Percentiles rank a stretch among this genome's conserved stretches.
phyloP scores from a whole-genome alignment of 306 rosid species.

The Gillenia trifoliata region DNA sequence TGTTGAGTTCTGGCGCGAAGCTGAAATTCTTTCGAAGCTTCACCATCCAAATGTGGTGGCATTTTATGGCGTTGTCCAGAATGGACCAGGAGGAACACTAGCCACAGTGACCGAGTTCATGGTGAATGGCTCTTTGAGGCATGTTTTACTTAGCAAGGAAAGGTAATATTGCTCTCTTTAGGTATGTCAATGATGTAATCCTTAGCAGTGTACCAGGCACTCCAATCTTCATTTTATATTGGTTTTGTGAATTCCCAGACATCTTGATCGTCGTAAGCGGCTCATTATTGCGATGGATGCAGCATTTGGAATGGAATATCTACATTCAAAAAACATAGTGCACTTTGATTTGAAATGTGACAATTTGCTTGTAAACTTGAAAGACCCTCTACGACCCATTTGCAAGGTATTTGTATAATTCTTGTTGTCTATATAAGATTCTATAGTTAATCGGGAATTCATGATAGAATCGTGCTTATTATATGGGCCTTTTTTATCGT shows the following conservation, averaged over 20 bases:
- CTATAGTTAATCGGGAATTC: not conserved
- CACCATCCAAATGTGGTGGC: constrained; percentile 97
- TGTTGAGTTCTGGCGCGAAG: constrained; percentile 82
- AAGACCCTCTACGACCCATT: constrained; percentile 77
- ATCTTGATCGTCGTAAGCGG: constrained; percentile 80
- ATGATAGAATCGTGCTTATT: not conserved
- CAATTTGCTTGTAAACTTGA: constrained; percentile 84
- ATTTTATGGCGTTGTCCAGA: constrained; percentile 51
- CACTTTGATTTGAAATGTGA: constrained; percentile 92
- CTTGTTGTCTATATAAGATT: not conserved
- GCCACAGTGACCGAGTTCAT: constrained; percentile 86
- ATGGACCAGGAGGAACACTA: constrained; percentile 84
- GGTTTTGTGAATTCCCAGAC: constrained; percentile 37
- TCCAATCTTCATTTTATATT: constrained; percentile 10
- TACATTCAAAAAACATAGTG: constrained; percentile 83
- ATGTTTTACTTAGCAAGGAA: constrained; percentile 66
- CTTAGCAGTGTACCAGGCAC: constrained; percentile 5
- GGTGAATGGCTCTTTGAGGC: constrained; percentile 90
- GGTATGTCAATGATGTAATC: not conserved
- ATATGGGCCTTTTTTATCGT: not conserved
- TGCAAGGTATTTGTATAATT: constrained; percentile 63
- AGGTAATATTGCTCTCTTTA: constrained; percentile 42
- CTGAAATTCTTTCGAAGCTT: constrained; percentile 73
- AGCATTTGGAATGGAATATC: constrained; percentile 93
- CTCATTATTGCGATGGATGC: constrained; percentile 94